Conservation (phyloP, 2,329 filamentous ascomycete species). For the Monilinia polystroma region DNA sequence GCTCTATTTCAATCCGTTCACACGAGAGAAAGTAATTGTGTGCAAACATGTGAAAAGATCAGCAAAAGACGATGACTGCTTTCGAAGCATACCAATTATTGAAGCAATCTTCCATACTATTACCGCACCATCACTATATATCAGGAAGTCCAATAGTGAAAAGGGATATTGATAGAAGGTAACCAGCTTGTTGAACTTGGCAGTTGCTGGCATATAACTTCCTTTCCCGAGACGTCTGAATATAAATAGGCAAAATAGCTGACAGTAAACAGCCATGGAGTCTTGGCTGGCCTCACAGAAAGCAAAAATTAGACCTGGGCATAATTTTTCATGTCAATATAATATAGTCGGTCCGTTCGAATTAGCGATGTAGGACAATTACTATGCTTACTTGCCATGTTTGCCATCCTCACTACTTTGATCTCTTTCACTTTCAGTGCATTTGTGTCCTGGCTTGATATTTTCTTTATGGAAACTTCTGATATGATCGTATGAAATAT, state of each 20-base stretch:
- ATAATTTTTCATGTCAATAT: not conserved
- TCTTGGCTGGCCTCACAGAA: slow-evolving; percentile 1
- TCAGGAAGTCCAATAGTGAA: not conserved
- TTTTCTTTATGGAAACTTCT: not conserved
- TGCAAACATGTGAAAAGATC: not conserved
- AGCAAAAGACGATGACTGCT: not conserved
- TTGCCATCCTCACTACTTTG: not conserved
- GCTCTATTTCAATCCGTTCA: not conserved
- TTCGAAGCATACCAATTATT: not conserved
- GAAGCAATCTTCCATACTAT: not conserved
- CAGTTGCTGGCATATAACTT: not conserved
- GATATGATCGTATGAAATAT: slow-evolving; percentile 13
- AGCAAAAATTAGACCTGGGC: not conserved
- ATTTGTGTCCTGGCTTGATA: slow-evolving; percentile 1
- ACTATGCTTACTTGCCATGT: slow-evolving; percentile 7
- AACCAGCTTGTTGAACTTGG: not conserved
- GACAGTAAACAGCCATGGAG: slow-evolving; percentile 15
- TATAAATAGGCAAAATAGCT: slow-evolving; percentile 5
- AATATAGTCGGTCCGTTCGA: slow-evolving; percentile 3
- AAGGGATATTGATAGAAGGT: not conserved
- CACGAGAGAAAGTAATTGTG: not conserved
- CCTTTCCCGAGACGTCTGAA: not conserved
- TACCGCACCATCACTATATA: not conserved
- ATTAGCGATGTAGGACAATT: slow-evolving; percentile 17
- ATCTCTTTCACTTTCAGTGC: not conserved